A percentile compares a stretch with the other conserved stretches of the same genome.
phyloP scores from a whole-genome alignment of 2,329 filamentous ascomycete species.

The Fusarium aywerte region DNA sequence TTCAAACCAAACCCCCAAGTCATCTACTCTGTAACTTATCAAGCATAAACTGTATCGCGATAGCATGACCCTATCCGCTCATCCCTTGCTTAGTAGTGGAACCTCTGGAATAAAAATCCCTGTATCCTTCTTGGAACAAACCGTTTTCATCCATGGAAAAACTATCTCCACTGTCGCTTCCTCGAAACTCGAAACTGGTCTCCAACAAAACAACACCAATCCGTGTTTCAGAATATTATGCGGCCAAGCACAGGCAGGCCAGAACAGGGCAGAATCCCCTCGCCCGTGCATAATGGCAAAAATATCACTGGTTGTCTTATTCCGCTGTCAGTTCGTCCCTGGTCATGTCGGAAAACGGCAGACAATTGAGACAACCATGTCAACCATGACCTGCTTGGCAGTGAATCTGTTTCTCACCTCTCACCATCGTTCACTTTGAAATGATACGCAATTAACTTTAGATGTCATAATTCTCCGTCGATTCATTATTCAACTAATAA shows the following conservation, averaged over 20 bases:
- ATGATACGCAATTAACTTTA: background rate
- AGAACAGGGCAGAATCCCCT: background rate
- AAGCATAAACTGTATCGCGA: conserved; percentile 9
- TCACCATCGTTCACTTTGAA: background rate
- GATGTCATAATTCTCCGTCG: conserved; percentile 13
- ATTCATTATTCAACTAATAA: conserved; percentile 3
- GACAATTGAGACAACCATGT: background rate
- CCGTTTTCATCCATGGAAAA: conserved; percentile 37
- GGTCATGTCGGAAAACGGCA: conserved; percentile 13
- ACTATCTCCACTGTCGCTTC: conserved; percentile 14
- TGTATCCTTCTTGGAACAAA: conserved; percentile 11
- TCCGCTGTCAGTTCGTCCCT: conserved; percentile 11
- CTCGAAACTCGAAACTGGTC: conserved; percentile 27
- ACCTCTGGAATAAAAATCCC: conserved; percentile 5
- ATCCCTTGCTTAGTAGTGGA: conserved; percentile 11
- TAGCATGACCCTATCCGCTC: background rate
- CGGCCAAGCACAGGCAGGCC: conserved; percentile 5
- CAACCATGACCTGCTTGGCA: background rate
- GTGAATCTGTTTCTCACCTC: background rate
- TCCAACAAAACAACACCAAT: conserved; percentile 21
- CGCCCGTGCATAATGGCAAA: conserved; percentile 12
- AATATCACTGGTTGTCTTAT: conserved; percentile 4
- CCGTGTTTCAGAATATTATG: conserved; percentile 33
- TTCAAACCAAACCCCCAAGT: background rate
- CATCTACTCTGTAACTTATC: background rate